phyloP scores from a whole-genome alignment of 345 rosid genomes.

The Corymbia maculata region DNA sequence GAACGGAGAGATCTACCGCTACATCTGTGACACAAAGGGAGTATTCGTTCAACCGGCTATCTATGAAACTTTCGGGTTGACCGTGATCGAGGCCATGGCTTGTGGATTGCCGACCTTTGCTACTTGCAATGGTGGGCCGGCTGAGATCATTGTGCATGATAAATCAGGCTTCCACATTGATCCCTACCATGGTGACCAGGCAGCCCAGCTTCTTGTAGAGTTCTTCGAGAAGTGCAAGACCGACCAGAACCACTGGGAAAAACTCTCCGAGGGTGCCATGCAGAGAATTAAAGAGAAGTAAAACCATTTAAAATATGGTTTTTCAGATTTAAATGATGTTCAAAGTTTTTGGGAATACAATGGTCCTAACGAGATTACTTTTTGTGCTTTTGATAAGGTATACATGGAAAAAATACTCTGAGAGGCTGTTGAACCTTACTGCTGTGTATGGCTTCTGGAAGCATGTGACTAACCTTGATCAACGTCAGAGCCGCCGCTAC shows the following conservation, averaged over 20 bases:
- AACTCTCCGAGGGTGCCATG: slow-evolving; percentile 56
- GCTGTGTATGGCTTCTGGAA: slow-evolving; percentile 96
- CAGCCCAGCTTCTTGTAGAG: slow-evolving; percentile 45
- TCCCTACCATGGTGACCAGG: slow-evolving; percentile 79
- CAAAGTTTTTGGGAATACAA: neutral
- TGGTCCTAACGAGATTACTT: neutral
- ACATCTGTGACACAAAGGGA: slow-evolving; percentile 68
- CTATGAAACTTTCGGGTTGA: slow-evolving; percentile 72
- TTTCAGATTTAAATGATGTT: neutral
- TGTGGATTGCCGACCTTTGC: slow-evolving; percentile 84
- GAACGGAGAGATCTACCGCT: slow-evolving; percentile 73
- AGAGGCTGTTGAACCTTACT: slow-evolving; percentile 75
- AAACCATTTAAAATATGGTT: neutral
- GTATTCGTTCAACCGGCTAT: slow-evolving; percentile 83
- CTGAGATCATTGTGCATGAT: slow-evolving; percentile 83
- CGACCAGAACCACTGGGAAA: slow-evolving; percentile 55
- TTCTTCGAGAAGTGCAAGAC: slow-evolving; percentile 59
- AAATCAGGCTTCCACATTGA: slow-evolving; percentile 75
- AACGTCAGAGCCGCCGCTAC: slow-evolving; percentile 76
- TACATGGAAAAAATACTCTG: slow-evolving; percentile 84
- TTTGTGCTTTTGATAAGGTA: slow-evolving; percentile 25
- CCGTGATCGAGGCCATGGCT: slow-evolving; percentile 84
- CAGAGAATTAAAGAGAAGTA: slow-evolving; percentile 78
- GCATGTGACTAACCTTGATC: slow-evolving; percentile 79
- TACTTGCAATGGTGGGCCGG: slow-evolving; percentile 85